A percentile compares a stretch with the other conserved stretches of the same genome.
These are phyloP conservation scores for Pseudogymnoascus sp. DNA, from an alignment of 2,329 filamentous ascomycete species.

Conservation along the genomic window DNA sequence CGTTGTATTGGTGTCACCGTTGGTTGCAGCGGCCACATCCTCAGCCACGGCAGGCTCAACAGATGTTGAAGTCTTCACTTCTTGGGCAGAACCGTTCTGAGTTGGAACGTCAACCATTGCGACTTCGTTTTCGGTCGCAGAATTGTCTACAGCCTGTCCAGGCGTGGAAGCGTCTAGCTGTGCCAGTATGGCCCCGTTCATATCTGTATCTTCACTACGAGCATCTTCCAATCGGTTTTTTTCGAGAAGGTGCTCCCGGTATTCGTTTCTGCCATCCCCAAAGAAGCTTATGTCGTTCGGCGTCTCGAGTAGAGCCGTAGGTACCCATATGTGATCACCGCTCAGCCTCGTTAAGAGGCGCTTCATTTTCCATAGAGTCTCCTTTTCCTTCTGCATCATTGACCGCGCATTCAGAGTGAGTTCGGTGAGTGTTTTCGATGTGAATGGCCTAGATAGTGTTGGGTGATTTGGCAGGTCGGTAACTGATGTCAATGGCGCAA, in stretches of 20 bases:
- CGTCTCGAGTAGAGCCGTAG: constrained; percentile 51
- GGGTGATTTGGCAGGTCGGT: constrained; percentile 70
- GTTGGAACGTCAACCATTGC: constrained; percentile 1
- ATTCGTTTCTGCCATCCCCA: constrained; percentile 24
- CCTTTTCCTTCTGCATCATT: constrained; percentile 69
- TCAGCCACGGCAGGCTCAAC: background rate
- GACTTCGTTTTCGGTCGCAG: background rate
- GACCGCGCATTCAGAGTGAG: constrained; percentile 62
- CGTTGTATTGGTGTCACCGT: background rate
- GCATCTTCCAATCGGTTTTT: constrained; percentile 21
- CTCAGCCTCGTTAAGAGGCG: constrained; percentile 65
- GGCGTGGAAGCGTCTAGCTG: background rate
- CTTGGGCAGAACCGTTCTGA: background rate
- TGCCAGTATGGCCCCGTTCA: background rate
- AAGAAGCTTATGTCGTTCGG: constrained; percentile 49
- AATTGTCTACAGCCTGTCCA: background rate
- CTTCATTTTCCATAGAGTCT: constrained; percentile 66
- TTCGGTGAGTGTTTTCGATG: constrained; percentile 63
- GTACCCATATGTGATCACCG: constrained; percentile 65
- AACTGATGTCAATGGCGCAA: constrained; percentile 67
- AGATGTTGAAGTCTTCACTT: background rate
- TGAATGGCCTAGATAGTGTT: constrained; percentile 67
- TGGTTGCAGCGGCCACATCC: background rate
- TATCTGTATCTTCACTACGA: constrained; percentile 18
- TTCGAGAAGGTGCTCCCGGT: constrained; percentile 16